Base-by-base conservation (phyloP, 2,329 filamentous ascomycete genomes). In the Neopestalotiopsis sp. region DNA sequence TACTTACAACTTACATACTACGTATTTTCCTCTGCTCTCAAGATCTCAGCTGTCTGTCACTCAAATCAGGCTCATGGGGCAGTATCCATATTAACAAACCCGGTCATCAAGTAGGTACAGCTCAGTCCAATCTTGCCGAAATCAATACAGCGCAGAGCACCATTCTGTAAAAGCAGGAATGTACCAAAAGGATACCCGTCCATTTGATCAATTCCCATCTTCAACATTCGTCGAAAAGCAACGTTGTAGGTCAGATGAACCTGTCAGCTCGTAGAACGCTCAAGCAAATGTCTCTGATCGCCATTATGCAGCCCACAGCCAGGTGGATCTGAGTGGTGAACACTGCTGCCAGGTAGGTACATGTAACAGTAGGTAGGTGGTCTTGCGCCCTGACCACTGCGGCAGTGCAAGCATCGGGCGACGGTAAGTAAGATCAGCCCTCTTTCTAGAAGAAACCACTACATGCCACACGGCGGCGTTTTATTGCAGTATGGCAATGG, bases 371-470 rank as follows among this genome's bases (percentile, higher is more conserved):
- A 38, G 24, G 24, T 28, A 38, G 34, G 34, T 38, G 34, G 34
- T 52, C 45, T 52, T 17, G 45, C 45, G 45, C 45, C 45, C 7
- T 52, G 45, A 52, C 45, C 45, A 52, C 6, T 9, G 5, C 45
- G 45, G 45, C 45, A 52, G 45, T 52, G 45, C 45, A 52, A 52
- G 45, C 45, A 52, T 52, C n/a, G 45, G n/a, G 45, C 45, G 7
- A 52, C n/a, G 45, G 45, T 52, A 14, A 32, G 57, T 32, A 24
- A 13, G 57, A 59, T 28, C 24, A 32, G 57, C 24, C 20, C 57
- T 32, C 57, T 59, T 59, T 59, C 57, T 59, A 59, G 28, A 59
- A 59, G 28, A 59, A 59, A 32, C 30, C 57, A 59, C 24, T 20
- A 59, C 57, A 59, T 13, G 24, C 57, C 57, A 59, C 57, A 28